phyloP scores from a whole-genome alignment of 345 rosid genomes.

The Brassica rapa region DNA sequence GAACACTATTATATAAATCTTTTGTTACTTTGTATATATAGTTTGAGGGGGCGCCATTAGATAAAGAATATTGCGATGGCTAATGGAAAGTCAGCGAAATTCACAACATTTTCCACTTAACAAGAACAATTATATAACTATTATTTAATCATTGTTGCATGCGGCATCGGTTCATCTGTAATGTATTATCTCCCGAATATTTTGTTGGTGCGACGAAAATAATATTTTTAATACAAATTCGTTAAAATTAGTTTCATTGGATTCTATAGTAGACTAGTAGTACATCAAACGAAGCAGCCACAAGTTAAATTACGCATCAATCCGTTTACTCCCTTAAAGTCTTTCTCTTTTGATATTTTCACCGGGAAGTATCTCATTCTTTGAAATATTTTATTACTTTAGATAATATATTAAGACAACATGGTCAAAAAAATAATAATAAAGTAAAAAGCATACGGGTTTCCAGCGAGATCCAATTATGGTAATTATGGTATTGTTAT shows the following conservation, averaged over 20 bases:
- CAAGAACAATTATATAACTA: background rate
- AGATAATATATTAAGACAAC: background rate
- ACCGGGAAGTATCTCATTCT: background rate
- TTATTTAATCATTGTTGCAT: constrained; percentile 9
- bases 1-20: background rate
- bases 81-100: constrained; percentile 3
- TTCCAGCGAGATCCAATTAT: background rate
- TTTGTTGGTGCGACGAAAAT: background rate
- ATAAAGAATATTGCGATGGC: background rate
- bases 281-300: background rate
- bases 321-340: background rate
- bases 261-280: background rate
- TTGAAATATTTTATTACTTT: background rate
- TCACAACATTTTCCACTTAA: background rate
- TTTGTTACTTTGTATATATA: background rate
- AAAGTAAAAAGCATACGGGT: background rate
- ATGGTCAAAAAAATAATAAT: background rate
- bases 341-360: background rate
- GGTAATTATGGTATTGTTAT: background rate
- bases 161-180: background rate
- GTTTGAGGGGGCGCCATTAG: background rate
- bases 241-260: background rate
- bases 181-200: background rate
- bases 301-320: background rate
- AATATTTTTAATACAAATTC: background rate